A percentile compares a stretch with the other conserved stretches of the same genome.
These are phyloP conservation scores for Mucuna pruriens DNA, from an alignment of 306 rosid genomes.

Conservation along the genomic window DNA sequence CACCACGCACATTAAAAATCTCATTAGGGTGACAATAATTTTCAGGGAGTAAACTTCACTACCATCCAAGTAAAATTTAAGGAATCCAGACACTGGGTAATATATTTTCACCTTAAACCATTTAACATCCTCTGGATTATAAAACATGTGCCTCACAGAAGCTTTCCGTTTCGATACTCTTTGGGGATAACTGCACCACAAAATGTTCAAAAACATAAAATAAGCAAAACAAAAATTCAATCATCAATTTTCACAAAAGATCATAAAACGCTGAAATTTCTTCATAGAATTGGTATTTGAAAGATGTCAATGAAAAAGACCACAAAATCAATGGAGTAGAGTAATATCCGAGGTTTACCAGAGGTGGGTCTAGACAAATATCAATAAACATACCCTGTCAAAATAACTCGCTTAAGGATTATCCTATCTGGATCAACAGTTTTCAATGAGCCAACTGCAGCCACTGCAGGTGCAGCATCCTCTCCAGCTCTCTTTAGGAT, in stretches of 20 bases:
- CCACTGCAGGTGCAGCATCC: constrained; percentile 59
- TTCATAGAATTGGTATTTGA: neutral
- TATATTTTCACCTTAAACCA: constrained; percentile 82
- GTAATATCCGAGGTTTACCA: constrained; percentile 3
- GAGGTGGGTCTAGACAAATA: neutral
- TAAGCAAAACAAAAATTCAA: neutral
- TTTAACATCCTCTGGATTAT: constrained; percentile 93
- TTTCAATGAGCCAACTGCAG: constrained; percentile 87
- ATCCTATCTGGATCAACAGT: constrained; percentile 84
- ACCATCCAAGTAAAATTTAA: neutral
- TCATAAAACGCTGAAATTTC: constrained; percentile 9
- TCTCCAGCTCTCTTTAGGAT: constrained; percentile 62
- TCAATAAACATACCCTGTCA: constrained; percentile 73
- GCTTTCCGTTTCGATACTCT: constrained; percentile 92
- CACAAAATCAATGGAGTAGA: neutral
- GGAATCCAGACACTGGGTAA: constrained; percentile 3
- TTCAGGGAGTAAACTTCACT: neutral
- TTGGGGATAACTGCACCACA: constrained; percentile 87
- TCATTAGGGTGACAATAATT: neutral
- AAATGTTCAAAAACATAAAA: constrained; percentile 25
- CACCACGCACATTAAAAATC: constrained; percentile 39
- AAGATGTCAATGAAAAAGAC: neutral
- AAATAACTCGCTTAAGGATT: constrained; percentile 82
- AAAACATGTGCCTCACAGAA: constrained; percentile 82
- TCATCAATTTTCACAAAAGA: neutral